These are phyloP conservation scores for Metschnikowia reukaufii DNA, from an alignment of 805 yeast genomes.

Conservation along the genomic window DNA sequence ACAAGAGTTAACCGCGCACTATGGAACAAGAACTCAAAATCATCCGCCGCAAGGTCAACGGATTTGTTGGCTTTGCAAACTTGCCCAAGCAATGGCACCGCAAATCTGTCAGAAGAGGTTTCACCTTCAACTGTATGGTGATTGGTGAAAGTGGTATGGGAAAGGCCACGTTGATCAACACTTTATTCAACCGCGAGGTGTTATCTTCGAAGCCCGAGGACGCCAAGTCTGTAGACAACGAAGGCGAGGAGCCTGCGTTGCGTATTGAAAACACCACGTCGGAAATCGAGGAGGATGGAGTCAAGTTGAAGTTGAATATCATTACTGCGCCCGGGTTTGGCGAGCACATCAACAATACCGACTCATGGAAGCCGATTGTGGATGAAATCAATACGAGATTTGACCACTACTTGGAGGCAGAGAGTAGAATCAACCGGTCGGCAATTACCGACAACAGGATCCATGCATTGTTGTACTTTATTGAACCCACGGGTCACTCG, in stretches of 20 bases:
- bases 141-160: constrained; percentile 94
- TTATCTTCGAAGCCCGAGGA: constrained; percentile 18
- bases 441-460: constrained; percentile 75
- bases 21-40: constrained; percentile 51
- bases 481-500: constrained; percentile 96
- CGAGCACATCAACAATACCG: constrained; percentile 72
- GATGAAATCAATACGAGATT: constrained; percentile 85
- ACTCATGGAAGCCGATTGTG: constrained; percentile 86
- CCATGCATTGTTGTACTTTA: constrained; percentile 90
- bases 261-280: constrained; percentile 28
- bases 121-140: constrained; percentile 81
- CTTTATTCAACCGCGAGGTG: constrained; percentile 61
- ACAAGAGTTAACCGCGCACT: not conserved
- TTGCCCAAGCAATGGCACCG: constrained; percentile 99
- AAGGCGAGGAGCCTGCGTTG: constrained; percentile 23
- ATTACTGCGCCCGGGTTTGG: constrained; percentile 95
- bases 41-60: constrained; percentile 79
- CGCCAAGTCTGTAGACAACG: constrained; percentile 20
- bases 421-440: constrained; percentile 77
- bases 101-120: constrained; percentile 67
- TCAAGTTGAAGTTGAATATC: constrained; percentile 77
- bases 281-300: constrained; percentile 85
- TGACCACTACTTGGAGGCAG: constrained; percentile 86
- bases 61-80: constrained; percentile 96
- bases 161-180: constrained; percentile 86